phyloP scores from a whole-genome alignment of 1,284 basidiomycete species.

The Pascua sp. region DNA sequence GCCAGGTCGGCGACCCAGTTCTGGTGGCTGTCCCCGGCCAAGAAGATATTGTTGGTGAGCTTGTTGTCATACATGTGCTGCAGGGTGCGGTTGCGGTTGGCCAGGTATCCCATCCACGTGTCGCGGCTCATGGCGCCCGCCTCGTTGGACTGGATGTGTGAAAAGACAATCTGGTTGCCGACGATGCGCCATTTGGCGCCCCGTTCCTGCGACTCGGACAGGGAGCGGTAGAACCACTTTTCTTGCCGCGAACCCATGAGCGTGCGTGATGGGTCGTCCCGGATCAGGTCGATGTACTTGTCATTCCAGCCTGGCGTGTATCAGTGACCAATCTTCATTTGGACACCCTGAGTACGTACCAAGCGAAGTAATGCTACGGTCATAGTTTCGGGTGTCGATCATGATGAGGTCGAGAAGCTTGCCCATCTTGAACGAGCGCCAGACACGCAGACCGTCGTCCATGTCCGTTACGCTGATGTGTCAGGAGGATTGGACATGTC shows the following conservation, averaged over 20 bases:
- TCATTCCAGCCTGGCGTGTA: constrained; percentile 57
- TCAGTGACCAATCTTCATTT: not conserved
- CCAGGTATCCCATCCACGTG: constrained; percentile 64
- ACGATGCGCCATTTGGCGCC: constrained; percentile 62
- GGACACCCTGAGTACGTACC: not conserved
- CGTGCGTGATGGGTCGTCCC: constrained; percentile 55
- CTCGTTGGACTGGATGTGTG: constrained; percentile 7
- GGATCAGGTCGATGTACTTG: constrained; percentile 53
- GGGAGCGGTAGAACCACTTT: constrained; percentile 58
- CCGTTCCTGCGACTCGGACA: constrained; percentile 54
- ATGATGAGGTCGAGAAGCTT: constrained; percentile 60
- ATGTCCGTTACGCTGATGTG: constrained; percentile 51
- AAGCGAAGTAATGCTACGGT: constrained; percentile 62
- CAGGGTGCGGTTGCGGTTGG: constrained; percentile 59
- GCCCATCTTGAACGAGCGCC: constrained; percentile 65
- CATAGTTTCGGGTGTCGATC: constrained; percentile 66
- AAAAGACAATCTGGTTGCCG: constrained; percentile 58
- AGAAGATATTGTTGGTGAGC: constrained; percentile 60
- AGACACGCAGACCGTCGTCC: constrained; percentile 62
- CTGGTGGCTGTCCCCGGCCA: constrained; percentile 66
- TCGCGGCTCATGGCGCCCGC: constrained; percentile 49
- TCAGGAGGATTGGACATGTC: not conserved
- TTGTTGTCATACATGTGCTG: constrained; percentile 56
- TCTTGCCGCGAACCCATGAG: constrained; percentile 62
- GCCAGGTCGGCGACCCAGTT: constrained; percentile 25